phyloP scores from a whole-genome alignment of 768 basidiomycete species.

The Panellus pusillus region DNA sequence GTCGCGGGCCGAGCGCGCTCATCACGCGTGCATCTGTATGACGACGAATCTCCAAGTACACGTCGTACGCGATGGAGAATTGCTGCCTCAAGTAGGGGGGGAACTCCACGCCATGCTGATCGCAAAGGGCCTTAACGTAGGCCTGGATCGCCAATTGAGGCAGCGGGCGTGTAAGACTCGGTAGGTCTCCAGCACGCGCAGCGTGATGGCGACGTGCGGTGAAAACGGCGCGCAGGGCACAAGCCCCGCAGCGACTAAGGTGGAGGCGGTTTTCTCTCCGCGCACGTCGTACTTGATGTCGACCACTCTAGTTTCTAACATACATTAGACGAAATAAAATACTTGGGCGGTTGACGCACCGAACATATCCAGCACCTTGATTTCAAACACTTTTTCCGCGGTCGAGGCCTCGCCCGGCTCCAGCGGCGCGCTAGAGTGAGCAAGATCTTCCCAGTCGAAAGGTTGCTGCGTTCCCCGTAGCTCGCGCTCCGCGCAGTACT shows the following conservation, averaged over 20 bases:
- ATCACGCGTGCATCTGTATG: no score
- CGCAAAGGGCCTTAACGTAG: conserved; percentile 19
- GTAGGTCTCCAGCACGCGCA: conserved; percentile 13
- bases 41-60: no score
- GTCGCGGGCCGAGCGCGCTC: conserved; percentile 27
- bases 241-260: conserved; percentile 9
- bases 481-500: not conserved
- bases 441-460: no score
- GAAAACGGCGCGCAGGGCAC: conserved; percentile 15
- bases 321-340: not conserved
- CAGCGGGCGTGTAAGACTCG: conserved; percentile 5
- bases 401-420: no score
- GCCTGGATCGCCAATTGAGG: conserved; percentile 20
- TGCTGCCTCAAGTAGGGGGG: conserved; percentile 1
- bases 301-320: not conserved
- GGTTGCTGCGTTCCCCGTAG: not conserved
- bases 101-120: conserved; percentile 9
- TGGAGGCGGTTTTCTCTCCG: not conserved
- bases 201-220: conserved; percentile 7
- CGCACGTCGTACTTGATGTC: not conserved
- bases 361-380: conserved; percentile 1
- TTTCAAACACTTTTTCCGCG: not conserved
- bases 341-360: not conserved
- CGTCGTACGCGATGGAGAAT: conserved; percentile 35
- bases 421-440: no score